These are phyloP conservation scores for Curvularia verruculosa DNA, from an alignment of 2,329 filamentous ascomycete genomes.

Conservation along the genomic window DNA sequence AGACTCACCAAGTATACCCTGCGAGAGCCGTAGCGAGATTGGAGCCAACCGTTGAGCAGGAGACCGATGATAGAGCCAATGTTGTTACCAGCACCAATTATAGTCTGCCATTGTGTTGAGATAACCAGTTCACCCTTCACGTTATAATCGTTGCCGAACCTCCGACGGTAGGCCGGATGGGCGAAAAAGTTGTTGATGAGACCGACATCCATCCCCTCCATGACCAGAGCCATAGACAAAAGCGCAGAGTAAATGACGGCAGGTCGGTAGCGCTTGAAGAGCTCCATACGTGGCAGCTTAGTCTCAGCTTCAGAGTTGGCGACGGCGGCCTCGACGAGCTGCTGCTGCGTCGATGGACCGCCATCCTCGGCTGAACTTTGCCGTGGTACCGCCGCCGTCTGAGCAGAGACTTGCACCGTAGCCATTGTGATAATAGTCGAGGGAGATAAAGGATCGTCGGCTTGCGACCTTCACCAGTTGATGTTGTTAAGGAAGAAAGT, in stretches of 20 bases:
- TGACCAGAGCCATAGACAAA: conserved; percentile 82
- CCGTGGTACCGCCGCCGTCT: conserved; percentile 12
- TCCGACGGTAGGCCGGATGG: conserved; percentile 48
- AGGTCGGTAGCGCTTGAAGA: conserved; percentile 23
- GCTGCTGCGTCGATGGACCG: conserved; percentile 19
- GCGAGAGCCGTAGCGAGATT: conserved; percentile 50
- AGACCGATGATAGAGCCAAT: conserved; percentile 49
- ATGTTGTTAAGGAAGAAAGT: conserved; percentile 9
- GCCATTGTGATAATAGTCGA: conserved; percentile 14
- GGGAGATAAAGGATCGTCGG: background rate
- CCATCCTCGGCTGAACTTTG: conserved; percentile 9
- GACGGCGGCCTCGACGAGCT: conserved; percentile 21
- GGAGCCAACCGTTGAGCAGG: conserved; percentile 48
- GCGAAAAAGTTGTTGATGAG: conserved; percentile 77
- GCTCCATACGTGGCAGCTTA: conserved; percentile 19
- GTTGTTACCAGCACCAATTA: conserved; percentile 49
- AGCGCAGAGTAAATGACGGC: conserved; percentile 79
- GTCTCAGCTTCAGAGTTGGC: conserved; percentile 18
- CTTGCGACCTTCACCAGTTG: background rate
- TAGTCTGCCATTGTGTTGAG: conserved; percentile 50
- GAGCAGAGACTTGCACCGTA: conserved; percentile 14
- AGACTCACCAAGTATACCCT: conserved; percentile 49
- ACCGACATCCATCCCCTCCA: conserved; percentile 84
- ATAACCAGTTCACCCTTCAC: conserved; percentile 43
- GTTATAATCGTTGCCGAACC: conserved; percentile 42